Base-by-base conservation (phyloP, 148 eudicot genomes). In the Camellia lanceoleosa region DNA sequence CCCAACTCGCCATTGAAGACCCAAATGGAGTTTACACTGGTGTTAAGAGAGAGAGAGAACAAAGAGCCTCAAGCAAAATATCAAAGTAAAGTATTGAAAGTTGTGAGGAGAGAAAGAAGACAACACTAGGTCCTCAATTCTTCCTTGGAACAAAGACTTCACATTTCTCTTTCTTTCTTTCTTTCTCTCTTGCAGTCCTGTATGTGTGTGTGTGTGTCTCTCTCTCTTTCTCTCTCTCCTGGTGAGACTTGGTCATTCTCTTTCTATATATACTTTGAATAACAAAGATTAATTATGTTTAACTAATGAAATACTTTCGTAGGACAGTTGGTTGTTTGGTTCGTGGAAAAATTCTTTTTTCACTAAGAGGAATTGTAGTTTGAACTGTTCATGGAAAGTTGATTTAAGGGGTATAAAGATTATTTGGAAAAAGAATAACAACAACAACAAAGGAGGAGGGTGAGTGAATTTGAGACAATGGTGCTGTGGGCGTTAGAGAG, bases 1-100 rank as follows among this genome's bases (percentile, higher is more conserved):
- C 38, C 38, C 38, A 30, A 80, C 86, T 89, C 19, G 98, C 96
- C 98, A 94, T 94, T 87, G 38, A 7, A 41, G 79, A 64, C 71
- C 76, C 77, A 54, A 52, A 65, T 5, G 23, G 41, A 54, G 58
- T 42, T 5, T 5, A 4, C 38, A 30, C 30, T 4, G n/a, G 10
- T 4, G 13, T 69, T 3, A 1, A 30, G 38, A 30, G 38, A 30
- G 38, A 6, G n/a, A 41, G 13, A 20, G 44, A 65, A 30, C 38
- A 30, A 1, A 30, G 23, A 7, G 7, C 10, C 19, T 13, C 23
- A 5, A n/a, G n/a, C 23, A 62, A n/a, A 62, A 62, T 62, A 62
- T 19, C 30, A 19, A 1, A 30, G 23, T 65, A 65, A 20, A 65
- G 23, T 62, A 62, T 7, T 62, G 65, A 62, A 62, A 18, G 19